Evolutionary conservation across 139 green algal species (phyloP).

Genomic region (Ettlia oleoabundans): DNA sequence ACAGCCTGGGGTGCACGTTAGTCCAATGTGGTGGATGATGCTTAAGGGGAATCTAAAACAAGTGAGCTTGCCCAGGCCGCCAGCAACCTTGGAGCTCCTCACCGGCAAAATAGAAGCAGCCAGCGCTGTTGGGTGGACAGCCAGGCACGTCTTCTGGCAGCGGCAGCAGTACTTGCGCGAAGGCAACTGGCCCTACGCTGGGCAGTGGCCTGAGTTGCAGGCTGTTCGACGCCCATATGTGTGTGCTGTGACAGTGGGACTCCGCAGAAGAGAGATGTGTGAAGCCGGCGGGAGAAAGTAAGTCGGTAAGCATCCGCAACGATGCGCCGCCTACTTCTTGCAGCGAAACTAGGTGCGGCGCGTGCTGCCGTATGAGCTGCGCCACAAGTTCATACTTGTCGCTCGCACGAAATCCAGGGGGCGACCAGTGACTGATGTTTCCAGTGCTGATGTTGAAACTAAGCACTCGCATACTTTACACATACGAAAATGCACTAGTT

Average conservation of each 20-base stretch:
- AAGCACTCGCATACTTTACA: not conserved
- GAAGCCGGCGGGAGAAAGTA: not conserved
- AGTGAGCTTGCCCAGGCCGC: not conserved
- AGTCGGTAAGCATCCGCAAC: too few species aligned
- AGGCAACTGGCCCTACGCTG: not conserved
- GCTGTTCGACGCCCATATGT: not conserved
- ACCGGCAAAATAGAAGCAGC: not conserved
- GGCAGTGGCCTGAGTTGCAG: not conserved
- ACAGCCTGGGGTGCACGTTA: not conserved
- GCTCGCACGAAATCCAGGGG: not conserved
- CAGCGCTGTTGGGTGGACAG: not conserved
- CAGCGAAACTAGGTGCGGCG: not conserved
- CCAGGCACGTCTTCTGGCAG: not conserved
- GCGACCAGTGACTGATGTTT: not conserved
- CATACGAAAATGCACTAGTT: not conserved
- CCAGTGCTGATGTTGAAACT: not conserved
- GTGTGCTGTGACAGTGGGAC: constrained; percentile 1
- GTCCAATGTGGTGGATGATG: not conserved
- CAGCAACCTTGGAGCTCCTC: not conserved
- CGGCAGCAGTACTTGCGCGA: constrained; percentile 11
- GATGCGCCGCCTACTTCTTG: not conserved
- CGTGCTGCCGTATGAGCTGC: not conserved
- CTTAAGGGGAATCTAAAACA: not conserved
- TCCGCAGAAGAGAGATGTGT: not conserved
- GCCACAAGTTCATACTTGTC: not conserved